Base-by-base conservation (phyloP, 225 moss, liverwort and hornwort species). In the Antitrichia curtipendula region DNA sequence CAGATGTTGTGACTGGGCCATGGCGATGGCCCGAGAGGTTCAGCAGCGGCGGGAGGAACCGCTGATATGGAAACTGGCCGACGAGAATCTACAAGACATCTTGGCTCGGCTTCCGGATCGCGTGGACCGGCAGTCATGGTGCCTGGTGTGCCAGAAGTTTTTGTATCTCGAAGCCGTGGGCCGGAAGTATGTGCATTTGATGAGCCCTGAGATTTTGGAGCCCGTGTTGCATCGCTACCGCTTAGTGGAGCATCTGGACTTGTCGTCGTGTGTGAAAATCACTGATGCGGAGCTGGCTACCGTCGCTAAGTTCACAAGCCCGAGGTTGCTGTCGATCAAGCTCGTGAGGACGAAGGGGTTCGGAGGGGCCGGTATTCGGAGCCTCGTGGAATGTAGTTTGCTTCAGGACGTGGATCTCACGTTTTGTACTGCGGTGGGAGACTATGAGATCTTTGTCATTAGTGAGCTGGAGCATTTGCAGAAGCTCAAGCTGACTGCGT, bases 61-160 rank as follows among this genome's bases (percentile, higher is more conserved):
- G 52, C 78, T 54, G 58, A 91, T 95, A 45, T 91, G 80, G 80
- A 63, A 87, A 65, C 81, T 97, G 74, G 94, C 91, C 12, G 96
- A 97, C 59, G 94, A 96, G 86, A 90, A 91, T 63, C 69, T 96
- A 85, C 84, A 91, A 21, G 90, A 89, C 47, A 86, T 97, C 25
- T 78, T 97, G 85, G 90, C 92, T 36, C 92, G 87, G 86, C 82
- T 96, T 52, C 68, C 91, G 6, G 95, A 95, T 76, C 92, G 93
- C 25, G 61, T 88, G 62, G 97, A 97, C 75, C 93, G 94, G 59
- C 95, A 95, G 75, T 91, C 97, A 11, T 96, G 95, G 96, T 92
- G 95, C 80, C 82, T 97, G 89, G 95, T 94, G 69, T 97, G 97
- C 85, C 94, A 83, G 50, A 88, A 91, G n/a, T 95, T 95, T 83